These are phyloP conservation scores for Tricholoma sp. DNA, from an alignment of 768 basidiomycete species.

Conservation along the genomic window DNA sequence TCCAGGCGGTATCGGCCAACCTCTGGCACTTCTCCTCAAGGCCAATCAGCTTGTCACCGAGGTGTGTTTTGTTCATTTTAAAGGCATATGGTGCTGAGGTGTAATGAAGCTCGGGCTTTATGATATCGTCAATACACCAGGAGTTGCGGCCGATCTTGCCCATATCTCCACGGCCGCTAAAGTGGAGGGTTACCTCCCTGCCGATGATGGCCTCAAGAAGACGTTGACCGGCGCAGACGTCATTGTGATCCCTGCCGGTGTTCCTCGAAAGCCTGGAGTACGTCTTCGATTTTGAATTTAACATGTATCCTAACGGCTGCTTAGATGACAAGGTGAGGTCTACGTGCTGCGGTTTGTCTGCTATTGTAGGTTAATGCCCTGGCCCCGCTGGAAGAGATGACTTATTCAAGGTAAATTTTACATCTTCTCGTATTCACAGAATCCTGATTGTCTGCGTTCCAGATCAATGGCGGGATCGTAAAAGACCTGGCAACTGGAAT, in stretches of 20 bases:
- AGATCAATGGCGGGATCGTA: slow-evolving; percentile 99
- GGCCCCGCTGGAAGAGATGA: slow-evolving; percentile 62
- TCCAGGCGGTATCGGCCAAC: slow-evolving; percentile 94
- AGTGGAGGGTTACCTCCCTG: slow-evolving; percentile 74
- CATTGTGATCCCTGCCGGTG: slow-evolving; percentile 94
- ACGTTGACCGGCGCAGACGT: slow-evolving; percentile 81
- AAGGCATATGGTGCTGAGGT: slow-evolving; percentile 1
- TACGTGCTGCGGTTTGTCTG: neutral
- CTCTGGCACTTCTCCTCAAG: slow-evolving; percentile 90
- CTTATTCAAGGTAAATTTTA: slow-evolving; percentile 75
- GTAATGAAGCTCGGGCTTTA: slow-evolving; percentile 67
- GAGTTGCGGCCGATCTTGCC: slow-evolving; percentile 91
- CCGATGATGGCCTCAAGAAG: slow-evolving; percentile 79
- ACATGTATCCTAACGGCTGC: slow-evolving; percentile 8
- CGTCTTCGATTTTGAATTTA: slow-evolving; percentile 25
- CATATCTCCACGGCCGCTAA: slow-evolving; percentile 90
- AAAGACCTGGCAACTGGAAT: slow-evolving; percentile 89
- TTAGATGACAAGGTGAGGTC: slow-evolving; percentile 50
- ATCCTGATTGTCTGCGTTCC: neutral
- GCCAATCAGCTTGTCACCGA: slow-evolving; percentile 73
- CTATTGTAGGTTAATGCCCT: slow-evolving; percentile 9
- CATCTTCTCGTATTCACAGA: neutral
- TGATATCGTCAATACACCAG: slow-evolving; percentile 98
- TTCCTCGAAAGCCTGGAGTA: slow-evolving; percentile 92
- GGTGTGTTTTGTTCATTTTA: slow-evolving; percentile 32